Evolutionary conservation across 2,329 filamentous ascomycete genomes (phyloP), one percentile per base, ranked within the genome.

Genomic region (Ceratocystis destructans): DNA sequence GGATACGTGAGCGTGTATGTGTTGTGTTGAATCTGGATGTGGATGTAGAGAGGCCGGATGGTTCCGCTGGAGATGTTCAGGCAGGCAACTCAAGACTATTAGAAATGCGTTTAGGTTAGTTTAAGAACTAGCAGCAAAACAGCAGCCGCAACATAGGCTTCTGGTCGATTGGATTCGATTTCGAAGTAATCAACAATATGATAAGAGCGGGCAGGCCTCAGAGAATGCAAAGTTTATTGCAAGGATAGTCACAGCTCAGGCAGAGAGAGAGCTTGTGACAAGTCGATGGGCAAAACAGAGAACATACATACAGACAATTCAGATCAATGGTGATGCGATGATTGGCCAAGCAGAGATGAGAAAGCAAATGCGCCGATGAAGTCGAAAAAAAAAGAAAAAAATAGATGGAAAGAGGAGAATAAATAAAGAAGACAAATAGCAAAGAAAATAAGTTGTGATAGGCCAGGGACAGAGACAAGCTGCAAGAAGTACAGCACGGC

Each of bases 161-260:
- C 10, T 3, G 37, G 15, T 5, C 45, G 45, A 48, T 48, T 48
- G 7, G 22, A 28, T 53, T 20, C 48, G 22, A 25, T 25, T 8
- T 53, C 8, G 48, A 25, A 3, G 48, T 20, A 20, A 53, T 28
- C 48, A 53, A 53, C 15, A 28, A 20, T 53, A 28, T 53, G 48
- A 53, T 15, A 25, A 25, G 5, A 53, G 3, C 48, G 3, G 37
- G 37, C 8, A 41, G 37, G 37, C 37, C 3, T 41, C 37, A 41
- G 8, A 28, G 20, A 95, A 85, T 84, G 88, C 89, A 90, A 96
- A 95, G 74, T 74, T 86, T 82, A 71, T 72, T 68, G 25, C 45
- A 66, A 53, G 31, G 45, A 45, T 55, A 57, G 28, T 53, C 48
- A 53, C 48, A 53, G 48, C 20, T 53, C 41, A 46, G 15, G 28